A percentile compares a stretch with the other conserved stretches of the same genome.
phyloP scores from a whole-genome alignment of 148 eudicot genomes.

The Fagopyrum tataricum region DNA sequence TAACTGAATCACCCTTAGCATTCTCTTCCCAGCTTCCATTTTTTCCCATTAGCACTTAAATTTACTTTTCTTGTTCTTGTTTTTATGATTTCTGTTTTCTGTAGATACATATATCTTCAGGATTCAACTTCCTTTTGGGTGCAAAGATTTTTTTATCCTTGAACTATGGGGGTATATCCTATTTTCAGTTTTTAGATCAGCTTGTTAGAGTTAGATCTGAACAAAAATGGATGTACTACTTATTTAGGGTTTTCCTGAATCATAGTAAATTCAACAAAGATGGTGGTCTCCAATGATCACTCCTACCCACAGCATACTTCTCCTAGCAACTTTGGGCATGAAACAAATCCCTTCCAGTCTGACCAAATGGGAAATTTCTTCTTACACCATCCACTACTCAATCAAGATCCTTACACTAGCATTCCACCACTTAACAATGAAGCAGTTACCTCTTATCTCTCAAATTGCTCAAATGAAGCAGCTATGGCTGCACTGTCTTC shows the following conservation, averaged over 20 bases:
- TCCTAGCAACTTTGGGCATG: not conserved
- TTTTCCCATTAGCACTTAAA: not conserved
- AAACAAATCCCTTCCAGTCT: not conserved
- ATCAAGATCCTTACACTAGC: not conserved
- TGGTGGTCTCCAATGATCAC: not conserved
- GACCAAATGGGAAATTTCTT: not conserved
- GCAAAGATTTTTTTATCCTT: not conserved
- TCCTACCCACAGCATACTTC: not conserved
- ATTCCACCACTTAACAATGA: not conserved
- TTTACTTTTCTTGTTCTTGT: not conserved
- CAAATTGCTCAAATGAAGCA: not conserved
- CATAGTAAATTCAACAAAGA: not conserved
- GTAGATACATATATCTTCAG: not conserved
- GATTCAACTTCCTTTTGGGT: not conserved
- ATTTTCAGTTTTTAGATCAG: not conserved
- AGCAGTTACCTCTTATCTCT: not conserved
- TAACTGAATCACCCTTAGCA: not conserved
- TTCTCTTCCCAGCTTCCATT: not conserved
- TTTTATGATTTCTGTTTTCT: not conserved
- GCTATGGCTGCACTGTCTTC: not conserved
- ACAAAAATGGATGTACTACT: not conserved
- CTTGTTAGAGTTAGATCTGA: conserved; percentile 1
- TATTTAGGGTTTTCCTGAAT: conserved; percentile 2
- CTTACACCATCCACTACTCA: not conserved
- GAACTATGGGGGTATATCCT: not conserved